Evolutionary conservation across 495 filamentous ascomycete genomes (phyloP), one percentile per base, ranked within the genome.

Genomic region (Collariella sp.): DNA sequence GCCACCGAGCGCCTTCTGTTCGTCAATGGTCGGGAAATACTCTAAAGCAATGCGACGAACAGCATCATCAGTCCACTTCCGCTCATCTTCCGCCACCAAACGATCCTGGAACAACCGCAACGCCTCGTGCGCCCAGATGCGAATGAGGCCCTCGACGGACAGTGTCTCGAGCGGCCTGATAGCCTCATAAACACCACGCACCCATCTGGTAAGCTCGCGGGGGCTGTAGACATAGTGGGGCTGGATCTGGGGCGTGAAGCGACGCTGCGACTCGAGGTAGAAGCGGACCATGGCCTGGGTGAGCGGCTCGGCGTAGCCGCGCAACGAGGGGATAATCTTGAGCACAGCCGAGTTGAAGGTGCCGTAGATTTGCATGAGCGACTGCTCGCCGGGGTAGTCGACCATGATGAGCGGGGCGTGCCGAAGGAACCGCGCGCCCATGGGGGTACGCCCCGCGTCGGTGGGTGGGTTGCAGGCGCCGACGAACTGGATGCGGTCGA

Each of bases 391-490:
- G 54, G 93, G 93, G 67, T 99, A 99, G 63, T 97, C 93, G 35
- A 99, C 93, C 93, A 99, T 99, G 65, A 99, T 86, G 38, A 99
- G 79, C 12, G 93, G 93, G 31, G 93, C 86, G 71, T 99, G 93
- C 36, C 94, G 81, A 59, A 99, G 76, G 79, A 97, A 99, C 62
- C 93, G 77, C 38, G 88, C 81, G 13, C 88, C 93, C 81, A 99
- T 85, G 3, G 93, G 83, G 2, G 91, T 96, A 79, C 93, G 88
- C 22, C 93, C 93, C 60, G 89, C 91, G 72, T 99, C 93, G 3
- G 94, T 97, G n/a, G 93, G 93, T 61, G 93, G 93, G 71, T 99
- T 99, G 71, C 93, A 99, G 63, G 93, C 93, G 60, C 93, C 93
- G 40, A 99, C 93, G 62, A 99, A 99, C 67, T 99, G 93, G 66